Percentiles rank a stretch among this genome's conserved stretches.
These are phyloP conservation scores for Diospyros lotus DNA, from an alignment of 148 eudicot species.

Conservation along the genomic window DNA sequence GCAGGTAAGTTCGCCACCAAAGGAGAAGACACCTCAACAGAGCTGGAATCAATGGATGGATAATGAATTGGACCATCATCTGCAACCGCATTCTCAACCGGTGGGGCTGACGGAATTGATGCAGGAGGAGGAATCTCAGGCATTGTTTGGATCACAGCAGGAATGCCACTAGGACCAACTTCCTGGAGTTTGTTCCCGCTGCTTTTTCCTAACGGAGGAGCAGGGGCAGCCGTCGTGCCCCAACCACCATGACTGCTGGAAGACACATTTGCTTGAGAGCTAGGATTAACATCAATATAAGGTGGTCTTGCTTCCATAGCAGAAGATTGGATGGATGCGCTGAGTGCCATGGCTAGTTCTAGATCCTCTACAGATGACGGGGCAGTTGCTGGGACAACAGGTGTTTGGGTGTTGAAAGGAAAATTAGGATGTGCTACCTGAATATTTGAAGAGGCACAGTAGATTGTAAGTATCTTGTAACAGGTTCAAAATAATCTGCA, in stretches of 20 bases:
- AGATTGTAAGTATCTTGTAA: neutral
- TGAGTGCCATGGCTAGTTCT: conserved; percentile 68
- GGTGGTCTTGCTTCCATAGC: conserved; percentile 40
- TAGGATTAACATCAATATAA: conserved; percentile 12
- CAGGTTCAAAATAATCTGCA: neutral
- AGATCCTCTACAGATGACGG: conserved; percentile 44
- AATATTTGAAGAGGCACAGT: conserved; percentile 6
- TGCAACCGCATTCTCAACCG: conserved; percentile 25
- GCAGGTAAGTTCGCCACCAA: conserved; percentile 16
- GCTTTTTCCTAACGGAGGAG: conserved; percentile 27
- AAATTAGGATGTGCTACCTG: conserved; percentile 67
- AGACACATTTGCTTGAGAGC: conserved; percentile 34
- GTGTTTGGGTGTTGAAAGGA: conserved; percentile 50
- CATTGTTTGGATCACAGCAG: conserved; percentile 24
- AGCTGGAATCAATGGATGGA: conserved; percentile 55
- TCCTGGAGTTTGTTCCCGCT: conserved; percentile 27
- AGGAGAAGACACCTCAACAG: conserved; percentile 20
- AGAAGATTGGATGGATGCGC: conserved; percentile 67
- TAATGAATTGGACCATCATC: conserved; percentile 60
- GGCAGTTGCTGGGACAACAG: conserved; percentile 28
- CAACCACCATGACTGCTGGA: conserved; percentile 11
- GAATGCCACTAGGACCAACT: conserved; percentile 22
- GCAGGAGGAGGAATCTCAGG: conserved; percentile 18
- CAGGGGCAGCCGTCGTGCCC: conserved; percentile 10
- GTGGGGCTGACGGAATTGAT: conserved; percentile 65